phyloP scores from a whole-genome alignment of 192 early-diverging fungal genomes.

The Coemansia sp. region DNA sequence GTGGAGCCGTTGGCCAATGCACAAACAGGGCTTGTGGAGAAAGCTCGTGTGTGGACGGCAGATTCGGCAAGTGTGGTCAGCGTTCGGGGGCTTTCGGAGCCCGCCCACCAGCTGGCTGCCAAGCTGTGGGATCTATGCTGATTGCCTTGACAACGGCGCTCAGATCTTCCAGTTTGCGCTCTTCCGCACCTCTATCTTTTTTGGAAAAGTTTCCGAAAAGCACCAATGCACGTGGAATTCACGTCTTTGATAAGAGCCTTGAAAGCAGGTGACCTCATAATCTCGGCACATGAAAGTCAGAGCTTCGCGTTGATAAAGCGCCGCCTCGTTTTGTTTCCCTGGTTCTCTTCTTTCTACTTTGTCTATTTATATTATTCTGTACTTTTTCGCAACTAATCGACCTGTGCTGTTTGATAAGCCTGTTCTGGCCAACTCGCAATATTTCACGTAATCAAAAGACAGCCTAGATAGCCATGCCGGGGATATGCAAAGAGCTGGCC shows the following conservation, averaged over 20 bases:
- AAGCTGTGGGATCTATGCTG: constrained; percentile 48
- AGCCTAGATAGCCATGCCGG: constrained; percentile 20
- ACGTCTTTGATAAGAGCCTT: neutral
- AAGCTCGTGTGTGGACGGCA: constrained; percentile 21
- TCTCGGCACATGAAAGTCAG: constrained; percentile 6
- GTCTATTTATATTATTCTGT: neutral
- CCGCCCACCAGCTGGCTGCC: constrained; percentile 39
- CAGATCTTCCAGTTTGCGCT: neutral
- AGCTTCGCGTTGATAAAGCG: neutral
- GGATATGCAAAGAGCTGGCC: constrained; percentile 59
- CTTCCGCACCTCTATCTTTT: neutral
- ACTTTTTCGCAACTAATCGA: neutral
- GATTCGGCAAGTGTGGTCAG: constrained; percentile 19
- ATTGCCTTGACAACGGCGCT: neutral
- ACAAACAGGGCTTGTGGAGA: constrained; percentile 15
- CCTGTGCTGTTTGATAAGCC: too few species aligned
- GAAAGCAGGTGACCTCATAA: neutral
- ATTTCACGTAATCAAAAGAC: too few species aligned
- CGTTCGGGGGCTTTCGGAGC: constrained; percentile 6
- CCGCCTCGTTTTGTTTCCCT: neutral
- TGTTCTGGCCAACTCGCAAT: too few species aligned
- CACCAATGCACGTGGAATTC: neutral
- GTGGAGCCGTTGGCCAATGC: constrained; percentile 36
- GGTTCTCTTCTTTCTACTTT: constrained; percentile 1
- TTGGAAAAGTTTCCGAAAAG: constrained; percentile 7